phyloP scores from a whole-genome alignment of 2,329 filamentous ascomycete genomes.

The Bretziella fagacearum region DNA sequence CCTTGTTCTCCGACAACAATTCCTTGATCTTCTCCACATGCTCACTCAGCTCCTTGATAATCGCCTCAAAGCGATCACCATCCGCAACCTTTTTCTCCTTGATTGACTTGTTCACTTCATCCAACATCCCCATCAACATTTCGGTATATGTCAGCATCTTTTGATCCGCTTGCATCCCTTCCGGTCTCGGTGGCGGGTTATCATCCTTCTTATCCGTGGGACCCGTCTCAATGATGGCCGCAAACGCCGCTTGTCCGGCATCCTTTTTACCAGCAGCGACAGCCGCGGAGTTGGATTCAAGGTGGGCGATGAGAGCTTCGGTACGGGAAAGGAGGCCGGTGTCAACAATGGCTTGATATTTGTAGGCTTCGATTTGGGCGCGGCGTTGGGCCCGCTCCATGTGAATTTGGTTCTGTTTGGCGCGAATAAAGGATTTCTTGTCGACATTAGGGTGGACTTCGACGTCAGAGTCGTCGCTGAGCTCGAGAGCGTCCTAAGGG shows the following conservation, averaged over 20 bases:
- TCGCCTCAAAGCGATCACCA: constrained; percentile 52
- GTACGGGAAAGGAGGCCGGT: constrained; percentile 78
- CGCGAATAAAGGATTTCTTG: constrained; percentile 94
- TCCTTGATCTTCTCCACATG: constrained; percentile 64
- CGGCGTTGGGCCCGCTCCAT: constrained; percentile 72
- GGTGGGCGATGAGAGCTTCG: constrained; percentile 54
- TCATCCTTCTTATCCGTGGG: constrained; percentile 51
- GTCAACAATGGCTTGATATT: constrained; percentile 87
- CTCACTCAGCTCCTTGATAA: constrained; percentile 58
- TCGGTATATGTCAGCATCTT: constrained; percentile 73
- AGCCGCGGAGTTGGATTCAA: constrained; percentile 55
- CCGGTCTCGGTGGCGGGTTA: constrained; percentile 55
- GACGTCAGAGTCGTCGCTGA: constrained; percentile 94
- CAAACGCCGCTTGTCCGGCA: constrained; percentile 72
- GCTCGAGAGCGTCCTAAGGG: constrained; percentile 66
- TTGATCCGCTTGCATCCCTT: constrained; percentile 57
- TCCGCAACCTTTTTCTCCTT: constrained; percentile 54
- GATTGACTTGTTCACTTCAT: constrained; percentile 75
- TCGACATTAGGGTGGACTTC: constrained; percentile 98
- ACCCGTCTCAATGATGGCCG: constrained; percentile 69
- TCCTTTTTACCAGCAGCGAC: constrained; percentile 32
- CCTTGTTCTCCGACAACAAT: constrained; percentile 57
- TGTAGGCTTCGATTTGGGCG: constrained; percentile 75
- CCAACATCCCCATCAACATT: constrained; percentile 95
- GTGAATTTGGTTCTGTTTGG: constrained; percentile 95